Conservation (phyloP, 225 moss, liverwort and hornwort species). For the Rhytidiadelphus loreus region DNA sequence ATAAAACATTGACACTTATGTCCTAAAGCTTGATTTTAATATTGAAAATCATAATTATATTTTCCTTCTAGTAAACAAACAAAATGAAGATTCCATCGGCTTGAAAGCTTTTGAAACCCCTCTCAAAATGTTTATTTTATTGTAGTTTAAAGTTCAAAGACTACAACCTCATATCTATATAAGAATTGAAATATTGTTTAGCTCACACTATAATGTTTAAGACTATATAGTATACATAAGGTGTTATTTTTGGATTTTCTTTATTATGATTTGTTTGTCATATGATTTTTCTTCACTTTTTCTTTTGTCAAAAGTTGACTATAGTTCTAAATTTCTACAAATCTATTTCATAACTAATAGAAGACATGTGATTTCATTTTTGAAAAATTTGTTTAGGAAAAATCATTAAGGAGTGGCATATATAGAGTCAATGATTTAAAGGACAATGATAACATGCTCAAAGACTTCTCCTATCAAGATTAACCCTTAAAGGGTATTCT, state of each 20-base stretch:
- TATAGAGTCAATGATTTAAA: neutral
- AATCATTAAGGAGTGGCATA: neutral
- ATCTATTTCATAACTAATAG: neutral
- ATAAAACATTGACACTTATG: neutral
- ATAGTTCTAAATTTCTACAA: neutral
- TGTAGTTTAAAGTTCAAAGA: neutral
- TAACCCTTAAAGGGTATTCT: no score
- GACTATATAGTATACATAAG: neutral
- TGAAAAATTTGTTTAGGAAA: neutral
- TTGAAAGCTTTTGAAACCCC: neutral
- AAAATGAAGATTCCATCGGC: neutral
- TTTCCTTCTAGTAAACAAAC: neutral
- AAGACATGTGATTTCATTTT: neutral
- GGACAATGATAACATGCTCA: neutral
- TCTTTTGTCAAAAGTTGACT: neutral
- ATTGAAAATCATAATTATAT: neutral
- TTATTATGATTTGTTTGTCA: neutral
- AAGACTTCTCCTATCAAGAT: neutral
- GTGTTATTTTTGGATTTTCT: neutral
- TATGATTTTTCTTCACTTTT: neutral
- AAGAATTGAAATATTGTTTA: neutral
- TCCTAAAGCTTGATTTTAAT: neutral
- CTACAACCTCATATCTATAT: neutral
- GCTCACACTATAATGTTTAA: neutral
- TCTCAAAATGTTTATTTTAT: neutral